phyloP scores from a whole-genome alignment of 495 filamentous ascomycete species.

The Aspergillus affinis region DNA sequence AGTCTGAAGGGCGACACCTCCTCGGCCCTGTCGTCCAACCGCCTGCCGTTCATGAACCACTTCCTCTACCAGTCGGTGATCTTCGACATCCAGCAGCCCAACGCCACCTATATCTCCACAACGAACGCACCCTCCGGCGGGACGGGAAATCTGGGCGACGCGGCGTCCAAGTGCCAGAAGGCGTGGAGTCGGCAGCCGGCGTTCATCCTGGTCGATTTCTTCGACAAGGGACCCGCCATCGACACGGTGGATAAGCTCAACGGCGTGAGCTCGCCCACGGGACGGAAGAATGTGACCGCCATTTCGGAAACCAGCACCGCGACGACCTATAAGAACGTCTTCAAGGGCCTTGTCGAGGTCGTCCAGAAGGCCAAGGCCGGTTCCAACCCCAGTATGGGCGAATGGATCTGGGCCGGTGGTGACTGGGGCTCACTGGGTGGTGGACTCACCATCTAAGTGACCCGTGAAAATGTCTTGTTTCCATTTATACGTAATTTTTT shows the following conservation, averaged over 20 bases:
- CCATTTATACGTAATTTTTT: conserved; percentile 8
- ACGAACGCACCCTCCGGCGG: conserved; percentile 58
- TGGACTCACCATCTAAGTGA: conserved; percentile 35
- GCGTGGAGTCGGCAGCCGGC: conserved; percentile 59
- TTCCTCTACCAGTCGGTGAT: conserved; percentile 57
- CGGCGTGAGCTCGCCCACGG: conserved; percentile 50
- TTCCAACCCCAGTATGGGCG: conserved; percentile 38
- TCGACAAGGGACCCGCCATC: conserved; percentile 61
- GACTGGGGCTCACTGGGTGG: conserved; percentile 45
- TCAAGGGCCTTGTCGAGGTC: conserved; percentile 40
- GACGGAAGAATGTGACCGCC: conserved; percentile 36
- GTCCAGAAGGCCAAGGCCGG: conserved; percentile 39
- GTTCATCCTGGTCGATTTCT: conserved; percentile 77
- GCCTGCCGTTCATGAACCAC: conserved; percentile 69
- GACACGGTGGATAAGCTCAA: conserved; percentile 64
- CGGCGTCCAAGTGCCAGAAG: conserved; percentile 53
- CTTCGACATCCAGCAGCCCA: conserved; percentile 58
- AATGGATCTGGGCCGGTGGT: conserved; percentile 51
- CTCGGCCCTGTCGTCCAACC: conserved; percentile 47
- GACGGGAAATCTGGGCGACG: conserved; percentile 59
- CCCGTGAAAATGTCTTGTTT: background rate
- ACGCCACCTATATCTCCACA: conserved; percentile 53
- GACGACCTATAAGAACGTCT: conserved; percentile 38
- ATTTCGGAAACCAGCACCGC: conserved; percentile 28
- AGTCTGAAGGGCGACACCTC: conserved; percentile 35